These are phyloP conservation scores for Penicillium verrucosum DNA, from an alignment of 2,329 filamentous ascomycete species.

Conservation along the genomic window DNA sequence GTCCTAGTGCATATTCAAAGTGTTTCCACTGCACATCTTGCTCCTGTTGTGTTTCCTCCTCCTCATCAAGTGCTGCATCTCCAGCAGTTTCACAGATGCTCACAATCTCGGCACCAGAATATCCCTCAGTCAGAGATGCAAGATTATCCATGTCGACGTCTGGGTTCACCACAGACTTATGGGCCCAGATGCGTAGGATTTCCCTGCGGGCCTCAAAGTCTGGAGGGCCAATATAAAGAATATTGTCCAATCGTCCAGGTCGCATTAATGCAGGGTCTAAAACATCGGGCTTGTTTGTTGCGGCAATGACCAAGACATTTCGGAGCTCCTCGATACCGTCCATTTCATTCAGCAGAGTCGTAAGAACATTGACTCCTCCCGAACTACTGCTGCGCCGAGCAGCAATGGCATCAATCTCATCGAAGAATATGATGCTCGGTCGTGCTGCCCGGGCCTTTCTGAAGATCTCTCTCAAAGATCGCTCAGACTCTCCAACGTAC, in stretches of 20 bases:
- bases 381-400: slow-evolving; percentile 52
- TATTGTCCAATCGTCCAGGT: slow-evolving; percentile 78
- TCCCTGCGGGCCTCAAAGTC: slow-evolving; percentile 68
- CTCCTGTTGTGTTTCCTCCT: slow-evolving; percentile 43
- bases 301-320: slow-evolving; percentile 81
- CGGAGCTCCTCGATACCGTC: slow-evolving; percentile 85
- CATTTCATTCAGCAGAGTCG: slow-evolving; percentile 90
- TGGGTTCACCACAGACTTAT: slow-evolving; percentile 56
- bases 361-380: slow-evolving; percentile 72
- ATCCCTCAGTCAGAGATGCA: slow-evolving; percentile 66
- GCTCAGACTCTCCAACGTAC: slow-evolving; percentile 95
- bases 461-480: slow-evolving; percentile 80
- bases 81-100: slow-evolving; percentile 54
- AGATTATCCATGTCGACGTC: slow-evolving; percentile 66
- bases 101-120: slow-evolving; percentile 81
- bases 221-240: slow-evolving; percentile 82
- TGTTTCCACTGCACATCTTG: slow-evolving; percentile 41
- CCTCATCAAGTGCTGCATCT: slow-evolving; percentile 52
- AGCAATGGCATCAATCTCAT: slow-evolving; percentile 88
- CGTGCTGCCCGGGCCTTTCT: slow-evolving; percentile 78
- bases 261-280: slow-evolving; percentile 83
- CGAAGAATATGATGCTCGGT: slow-evolving; percentile 93
- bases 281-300: slow-evolving; percentile 84
- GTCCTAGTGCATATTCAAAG: slow-evolving; percentile 43
- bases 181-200: slow-evolving; percentile 68